phyloP scores from a whole-genome alignment of 2,329 filamentous ascomycete genomes.

The Bipolaris victoriae region DNA sequence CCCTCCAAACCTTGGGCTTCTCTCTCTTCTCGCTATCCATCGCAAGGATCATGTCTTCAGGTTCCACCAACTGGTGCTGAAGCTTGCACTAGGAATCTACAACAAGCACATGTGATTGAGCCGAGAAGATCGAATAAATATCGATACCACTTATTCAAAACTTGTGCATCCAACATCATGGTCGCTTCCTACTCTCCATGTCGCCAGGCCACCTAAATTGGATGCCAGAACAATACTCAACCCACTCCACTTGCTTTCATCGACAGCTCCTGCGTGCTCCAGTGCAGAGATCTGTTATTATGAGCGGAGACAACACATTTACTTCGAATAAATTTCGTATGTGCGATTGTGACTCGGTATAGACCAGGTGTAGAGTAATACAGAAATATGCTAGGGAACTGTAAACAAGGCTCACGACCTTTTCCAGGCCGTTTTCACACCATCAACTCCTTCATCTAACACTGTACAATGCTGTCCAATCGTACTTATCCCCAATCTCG shows the following conservation, averaged over 20 bases:
- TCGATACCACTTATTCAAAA: background rate
- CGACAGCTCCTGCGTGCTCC: slow-evolving; percentile 8
- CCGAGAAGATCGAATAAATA: background rate
- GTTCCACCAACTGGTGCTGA: background rate
- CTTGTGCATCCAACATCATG: slow-evolving; percentile 36
- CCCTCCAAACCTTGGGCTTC: background rate
- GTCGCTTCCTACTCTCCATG: slow-evolving; percentile 22
- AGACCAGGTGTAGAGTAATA: slow-evolving; percentile 14
- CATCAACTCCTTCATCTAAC: slow-evolving; percentile 22
- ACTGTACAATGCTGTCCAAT: slow-evolving; percentile 27
- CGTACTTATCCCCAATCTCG: slow-evolving; percentile 13
- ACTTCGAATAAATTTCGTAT: background rate
- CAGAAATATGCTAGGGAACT: slow-evolving; percentile 13
- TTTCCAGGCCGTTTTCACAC: slow-evolving; percentile 12
- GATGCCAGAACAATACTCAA: slow-evolving; percentile 28
- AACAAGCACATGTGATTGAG: background rate
- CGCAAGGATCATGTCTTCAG: background rate
- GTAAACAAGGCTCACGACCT: slow-evolving; percentile 17
- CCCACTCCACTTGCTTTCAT: slow-evolving; percentile 13
- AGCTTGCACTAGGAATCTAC: background rate
- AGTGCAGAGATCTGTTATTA: slow-evolving; percentile 13
- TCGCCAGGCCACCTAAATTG: slow-evolving; percentile 34
- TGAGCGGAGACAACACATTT: slow-evolving; percentile 13
- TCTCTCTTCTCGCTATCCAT: background rate
- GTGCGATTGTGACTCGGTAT: slow-evolving; percentile 6